These are phyloP conservation scores for Ormosia semicastrata DNA, from an alignment of 306 rosid genomes.

Conservation along the genomic window DNA sequence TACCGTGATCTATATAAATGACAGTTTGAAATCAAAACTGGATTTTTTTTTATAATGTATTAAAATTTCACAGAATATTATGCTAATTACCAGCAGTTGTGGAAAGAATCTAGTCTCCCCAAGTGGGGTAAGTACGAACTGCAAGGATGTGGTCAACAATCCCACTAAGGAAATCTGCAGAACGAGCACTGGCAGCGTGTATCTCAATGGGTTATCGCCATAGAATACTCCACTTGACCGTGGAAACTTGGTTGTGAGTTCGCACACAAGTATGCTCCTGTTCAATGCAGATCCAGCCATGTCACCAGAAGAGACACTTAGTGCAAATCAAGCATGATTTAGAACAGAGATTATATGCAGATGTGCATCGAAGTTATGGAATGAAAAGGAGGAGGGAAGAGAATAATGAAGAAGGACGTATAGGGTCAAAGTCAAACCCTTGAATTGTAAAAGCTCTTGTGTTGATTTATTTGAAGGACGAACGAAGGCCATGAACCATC, in stretches of 20 bases:
- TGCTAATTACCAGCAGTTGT: slow-evolving; percentile 46
- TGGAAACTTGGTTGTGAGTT: background rate
- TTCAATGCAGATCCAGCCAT: background rate
- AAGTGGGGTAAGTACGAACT: slow-evolving; percentile 44
- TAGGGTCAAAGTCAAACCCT: background rate
- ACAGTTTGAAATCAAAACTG: background rate
- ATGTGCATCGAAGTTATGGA: background rate
- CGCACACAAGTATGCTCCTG: slow-evolving; percentile 28
- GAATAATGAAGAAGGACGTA: background rate
- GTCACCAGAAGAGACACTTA: background rate
- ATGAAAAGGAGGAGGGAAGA: background rate
- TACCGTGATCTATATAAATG: background rate
- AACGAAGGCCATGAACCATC: background rate
- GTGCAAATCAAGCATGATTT: background rate
- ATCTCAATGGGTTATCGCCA: slow-evolving; percentile 41
- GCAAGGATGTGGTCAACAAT: slow-evolving; percentile 25
- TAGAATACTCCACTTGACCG: slow-evolving; percentile 39
- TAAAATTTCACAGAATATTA: background rate
- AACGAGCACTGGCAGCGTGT: slow-evolving; percentile 12
- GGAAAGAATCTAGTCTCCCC: slow-evolving; percentile 49
- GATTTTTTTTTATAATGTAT: background rate
- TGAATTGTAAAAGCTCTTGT: background rate
- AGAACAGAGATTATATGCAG: background rate
- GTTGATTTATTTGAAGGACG: slow-evolving; percentile 2
- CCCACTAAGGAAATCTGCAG: slow-evolving; percentile 40